phyloP scores from a whole-genome alignment of 2,329 filamentous ascomycete genomes.

The Cordyceps farinosa region DNA sequence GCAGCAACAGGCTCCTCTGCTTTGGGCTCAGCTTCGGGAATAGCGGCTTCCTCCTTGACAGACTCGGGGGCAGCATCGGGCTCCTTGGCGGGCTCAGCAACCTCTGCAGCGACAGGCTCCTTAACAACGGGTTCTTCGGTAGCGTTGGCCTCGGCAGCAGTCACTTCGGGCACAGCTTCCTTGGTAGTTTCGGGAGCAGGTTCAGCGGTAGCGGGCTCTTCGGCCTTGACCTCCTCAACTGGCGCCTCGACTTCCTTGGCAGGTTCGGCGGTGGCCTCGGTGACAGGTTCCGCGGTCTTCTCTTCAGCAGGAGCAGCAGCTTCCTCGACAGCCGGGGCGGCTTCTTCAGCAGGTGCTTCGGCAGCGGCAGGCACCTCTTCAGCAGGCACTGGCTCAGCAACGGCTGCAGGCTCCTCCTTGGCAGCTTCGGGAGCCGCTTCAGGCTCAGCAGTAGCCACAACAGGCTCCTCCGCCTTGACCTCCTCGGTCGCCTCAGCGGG shows the following conservation, averaged over 20 bases:
- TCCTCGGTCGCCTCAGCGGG: not conserved
- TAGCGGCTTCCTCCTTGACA: not conserved
- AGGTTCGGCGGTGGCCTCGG: not conserved
- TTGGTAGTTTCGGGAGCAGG: slow-evolving; percentile 21
- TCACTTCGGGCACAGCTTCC: not conserved
- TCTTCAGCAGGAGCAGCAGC: slow-evolving; percentile 12
- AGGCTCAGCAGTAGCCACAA: slow-evolving; percentile 22
- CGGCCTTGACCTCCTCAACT: not conserved
- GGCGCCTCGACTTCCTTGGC: not conserved
- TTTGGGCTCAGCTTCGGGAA: not conserved
- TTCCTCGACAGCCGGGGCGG: not conserved
- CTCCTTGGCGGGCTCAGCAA: not conserved
- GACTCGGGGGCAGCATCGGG: not conserved
- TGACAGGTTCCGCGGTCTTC: not conserved
- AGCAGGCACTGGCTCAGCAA: slow-evolving; percentile 4
- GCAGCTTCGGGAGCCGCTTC: slow-evolving; percentile 8
- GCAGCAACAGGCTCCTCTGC: no score
- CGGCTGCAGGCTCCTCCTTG: slow-evolving; percentile 20
- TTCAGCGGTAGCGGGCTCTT: slow-evolving; percentile 6
- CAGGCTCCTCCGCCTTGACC: not conserved
- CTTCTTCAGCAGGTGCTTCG: not conserved
- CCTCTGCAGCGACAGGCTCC: not conserved
- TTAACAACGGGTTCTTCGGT: not conserved
- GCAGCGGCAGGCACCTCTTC: not conserved
- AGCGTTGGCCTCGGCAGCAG: slow-evolving; percentile 16